Evolutionary conservation across 2,329 filamentous ascomycete species (phyloP).

Genomic region (Zasmidium citrigriseum): DNA sequence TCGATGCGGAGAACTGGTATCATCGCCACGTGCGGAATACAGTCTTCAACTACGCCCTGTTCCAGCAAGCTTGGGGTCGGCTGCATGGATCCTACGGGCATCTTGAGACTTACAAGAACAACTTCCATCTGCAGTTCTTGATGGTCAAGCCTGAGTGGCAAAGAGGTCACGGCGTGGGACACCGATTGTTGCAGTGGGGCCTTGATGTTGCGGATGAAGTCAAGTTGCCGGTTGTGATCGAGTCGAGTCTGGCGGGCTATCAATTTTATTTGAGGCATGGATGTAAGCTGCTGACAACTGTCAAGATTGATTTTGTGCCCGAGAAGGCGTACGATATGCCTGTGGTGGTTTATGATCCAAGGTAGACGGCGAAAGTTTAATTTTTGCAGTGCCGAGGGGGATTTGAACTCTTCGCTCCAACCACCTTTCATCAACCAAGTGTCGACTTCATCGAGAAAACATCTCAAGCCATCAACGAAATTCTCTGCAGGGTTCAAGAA

Average conservation of each 20-base stretch:
- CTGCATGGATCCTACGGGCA: conserved; percentile 15
- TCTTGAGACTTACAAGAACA: conserved; percentile 7
- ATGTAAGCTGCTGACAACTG: conserved; percentile 14
- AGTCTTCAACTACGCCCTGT: conserved; percentile 18
- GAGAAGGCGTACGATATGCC: conserved; percentile 25
- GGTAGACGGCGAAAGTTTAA: background rate
- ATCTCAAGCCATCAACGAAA: too few relatives aligned
- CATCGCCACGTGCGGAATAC: conserved; percentile 21
- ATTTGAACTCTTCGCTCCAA: too few relatives aligned
- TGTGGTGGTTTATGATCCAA: conserved; percentile 18
- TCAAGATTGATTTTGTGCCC: conserved; percentile 17
- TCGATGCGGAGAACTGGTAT: conserved; percentile 13
- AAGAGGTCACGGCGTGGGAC: conserved; percentile 17
- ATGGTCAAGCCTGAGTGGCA: conserved; percentile 22
- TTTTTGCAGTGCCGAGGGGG: background rate
- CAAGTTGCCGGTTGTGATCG: conserved; percentile 16
- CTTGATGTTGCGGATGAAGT: conserved; percentile 12
- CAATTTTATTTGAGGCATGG: conserved; percentile 24
- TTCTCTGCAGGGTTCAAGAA: too few relatives aligned
- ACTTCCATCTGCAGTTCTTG: conserved; percentile 22
- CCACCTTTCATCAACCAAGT: too few relatives aligned
- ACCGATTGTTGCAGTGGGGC: conserved; percentile 21
- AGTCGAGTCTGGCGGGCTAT: conserved; percentile 20
- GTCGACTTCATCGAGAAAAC: too few relatives aligned
- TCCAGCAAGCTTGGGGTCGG: conserved; percentile 9